Evolutionary conservation across 1,139 yeast genomes (phyloP).

Genomic region (Geotrichum europaeum): DNA sequence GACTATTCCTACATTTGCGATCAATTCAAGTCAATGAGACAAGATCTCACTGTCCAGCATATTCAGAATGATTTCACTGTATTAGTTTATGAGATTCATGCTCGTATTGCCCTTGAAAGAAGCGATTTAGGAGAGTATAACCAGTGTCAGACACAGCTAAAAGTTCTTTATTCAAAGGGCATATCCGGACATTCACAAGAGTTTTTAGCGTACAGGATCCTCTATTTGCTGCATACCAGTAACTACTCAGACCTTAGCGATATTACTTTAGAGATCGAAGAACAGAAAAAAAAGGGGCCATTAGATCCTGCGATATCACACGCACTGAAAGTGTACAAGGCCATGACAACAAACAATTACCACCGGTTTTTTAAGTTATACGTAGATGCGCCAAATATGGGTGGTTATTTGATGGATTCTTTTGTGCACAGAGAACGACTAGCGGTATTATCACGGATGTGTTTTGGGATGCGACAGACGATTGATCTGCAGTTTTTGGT

Average conservation of each 20-base stretch:
- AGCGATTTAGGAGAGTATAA: conserved; percentile 89
- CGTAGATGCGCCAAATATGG: conserved; percentile 39
- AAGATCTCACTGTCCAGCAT: conserved; percentile 89
- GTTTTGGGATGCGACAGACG: conserved; percentile 52
- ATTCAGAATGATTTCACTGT: conserved; percentile 74
- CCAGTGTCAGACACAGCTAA: conserved; percentile 82
- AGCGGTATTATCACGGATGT: conserved; percentile 51
- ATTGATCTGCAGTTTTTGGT: conserved; percentile 44
- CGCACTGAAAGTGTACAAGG: conserved; percentile 44
- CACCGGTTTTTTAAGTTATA: conserved; percentile 47
- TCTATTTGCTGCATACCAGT: conserved; percentile 74
- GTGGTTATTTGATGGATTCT: conserved; percentile 42
- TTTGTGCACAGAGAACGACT: conserved; percentile 54
- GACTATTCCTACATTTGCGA: conserved; percentile 75
- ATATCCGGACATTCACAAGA: conserved; percentile 46
- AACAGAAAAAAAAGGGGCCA: not conserved
- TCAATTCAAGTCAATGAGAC: conserved; percentile 86
- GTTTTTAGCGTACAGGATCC: conserved; percentile 66
- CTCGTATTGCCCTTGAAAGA: conserved; percentile 76
- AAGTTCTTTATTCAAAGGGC: conserved; percentile 47
- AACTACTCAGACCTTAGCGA: conserved; percentile 40
- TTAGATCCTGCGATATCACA: conserved; percentile 36
- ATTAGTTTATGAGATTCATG: conserved; percentile 77
- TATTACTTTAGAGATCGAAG: conserved; percentile 27
- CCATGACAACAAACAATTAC: conserved; percentile 46